Percentiles rank a stretch among this genome's conserved stretches.
phyloP scores from a whole-genome alignment of 371 early-diverging fungal genomes.

The Neoconidiobolus thromboides region DNA sequence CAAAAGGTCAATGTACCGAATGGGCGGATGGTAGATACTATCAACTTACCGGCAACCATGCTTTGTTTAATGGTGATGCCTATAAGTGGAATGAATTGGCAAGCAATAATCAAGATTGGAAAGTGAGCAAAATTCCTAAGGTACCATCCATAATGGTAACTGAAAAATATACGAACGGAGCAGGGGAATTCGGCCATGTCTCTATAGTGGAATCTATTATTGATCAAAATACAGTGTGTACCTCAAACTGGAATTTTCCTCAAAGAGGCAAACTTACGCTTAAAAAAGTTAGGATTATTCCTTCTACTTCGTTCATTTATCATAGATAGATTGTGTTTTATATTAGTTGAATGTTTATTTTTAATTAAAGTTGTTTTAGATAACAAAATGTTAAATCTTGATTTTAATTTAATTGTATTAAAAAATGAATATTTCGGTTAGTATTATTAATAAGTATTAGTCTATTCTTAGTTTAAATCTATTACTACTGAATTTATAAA shows the following conservation, averaged over 20 bases:
- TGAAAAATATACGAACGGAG: neutral
- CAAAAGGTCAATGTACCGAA: constrained; percentile 7
- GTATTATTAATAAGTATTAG: no score
- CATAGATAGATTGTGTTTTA: no score
- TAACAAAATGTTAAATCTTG: no score
- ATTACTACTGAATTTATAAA: no score
- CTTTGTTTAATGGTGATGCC: constrained; percentile 4
- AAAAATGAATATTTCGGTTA: no score
- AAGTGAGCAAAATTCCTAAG: neutral
- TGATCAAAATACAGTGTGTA: neutral
- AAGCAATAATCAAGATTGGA: neutral
- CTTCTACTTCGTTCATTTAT: no score
- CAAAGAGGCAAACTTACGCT: neutral
- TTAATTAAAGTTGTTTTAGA: no score
- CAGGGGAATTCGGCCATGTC: constrained; percentile 5
- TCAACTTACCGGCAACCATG: constrained; percentile 5
- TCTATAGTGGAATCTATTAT: constrained; percentile 2
- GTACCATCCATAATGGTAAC: neutral
- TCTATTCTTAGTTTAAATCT: no score
- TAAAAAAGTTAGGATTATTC: no score
- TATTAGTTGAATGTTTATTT: no score
- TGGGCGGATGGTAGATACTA: constrained; percentile 8
- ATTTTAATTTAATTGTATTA: no score
- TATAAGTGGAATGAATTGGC: neutral
- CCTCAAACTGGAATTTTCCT: constrained; percentile 3